These are phyloP conservation scores for Liriodendron chinense DNA, from an alignment of 164 flowering plant genomes.

Conservation along the genomic window DNA sequence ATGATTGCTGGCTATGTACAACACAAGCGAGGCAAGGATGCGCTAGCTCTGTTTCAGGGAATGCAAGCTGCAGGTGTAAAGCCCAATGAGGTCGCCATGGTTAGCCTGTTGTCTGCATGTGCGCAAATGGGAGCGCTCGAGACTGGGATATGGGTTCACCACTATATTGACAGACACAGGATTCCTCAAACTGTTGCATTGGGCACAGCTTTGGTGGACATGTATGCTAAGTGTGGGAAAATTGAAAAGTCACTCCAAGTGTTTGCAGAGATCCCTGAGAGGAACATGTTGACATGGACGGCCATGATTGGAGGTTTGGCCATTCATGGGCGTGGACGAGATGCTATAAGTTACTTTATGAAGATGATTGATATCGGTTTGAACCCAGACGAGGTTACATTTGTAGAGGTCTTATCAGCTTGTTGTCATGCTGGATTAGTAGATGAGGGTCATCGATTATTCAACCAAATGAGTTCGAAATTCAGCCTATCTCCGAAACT, in stretches of 20 bases:
- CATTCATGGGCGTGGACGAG: conserved; percentile 49
- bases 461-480: conserved; percentile 46
- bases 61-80: conserved; percentile 42
- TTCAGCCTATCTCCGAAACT: conserved; percentile 42
- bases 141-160: conserved; percentile 64
- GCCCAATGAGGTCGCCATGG: conserved; percentile 68
- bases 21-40: conserved; percentile 49
- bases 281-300: conserved; percentile 64
- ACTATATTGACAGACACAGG: conserved; percentile 42
- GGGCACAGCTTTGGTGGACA: conserved; percentile 70
- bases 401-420: conserved; percentile 61
- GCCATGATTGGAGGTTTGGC: conserved; percentile 70
- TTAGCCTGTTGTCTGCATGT: conserved; percentile 56
- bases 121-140: conserved; percentile 70
- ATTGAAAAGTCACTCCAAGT: conserved; percentile 49
- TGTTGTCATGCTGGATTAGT: conserved; percentile 82
- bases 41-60: conserved; percentile 54
- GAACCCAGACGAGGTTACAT: conserved; percentile 67
- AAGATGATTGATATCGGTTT: conserved; percentile 52
- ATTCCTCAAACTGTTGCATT: conserved; percentile 43
- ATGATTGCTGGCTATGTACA: conserved; percentile 61
- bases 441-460: conserved; percentile 49
- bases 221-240: conserved; percentile 81
- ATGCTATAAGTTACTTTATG: conserved; percentile 47
- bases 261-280: conserved; percentile 44